Conservation (phyloP, 306 rosid species). For the Crotalaria pallida region DNA sequence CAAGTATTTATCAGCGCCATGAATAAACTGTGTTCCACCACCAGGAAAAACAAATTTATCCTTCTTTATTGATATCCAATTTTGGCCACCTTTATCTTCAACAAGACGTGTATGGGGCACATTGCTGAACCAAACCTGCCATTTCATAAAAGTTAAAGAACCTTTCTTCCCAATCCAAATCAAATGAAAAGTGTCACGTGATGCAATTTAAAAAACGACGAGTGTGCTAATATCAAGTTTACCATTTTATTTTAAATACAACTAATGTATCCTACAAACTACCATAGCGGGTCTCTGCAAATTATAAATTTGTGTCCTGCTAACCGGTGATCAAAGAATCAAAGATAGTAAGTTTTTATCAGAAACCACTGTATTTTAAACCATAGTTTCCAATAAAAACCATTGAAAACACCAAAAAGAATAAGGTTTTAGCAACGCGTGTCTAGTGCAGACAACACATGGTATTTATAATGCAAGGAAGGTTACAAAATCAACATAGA, state of each 20-base stretch:
- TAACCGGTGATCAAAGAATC: too few relatives aligned
- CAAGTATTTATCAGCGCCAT: conserved; percentile 70
- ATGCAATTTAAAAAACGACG: background rate
- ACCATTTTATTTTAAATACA: background rate
- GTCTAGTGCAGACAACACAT: too few relatives aligned
- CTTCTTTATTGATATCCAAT: conserved; percentile 62
- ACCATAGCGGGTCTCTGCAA: too few relatives aligned
- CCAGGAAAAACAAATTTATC: conserved; percentile 74
- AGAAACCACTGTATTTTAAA: too few relatives aligned
- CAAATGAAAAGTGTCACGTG: background rate
- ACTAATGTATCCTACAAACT: too few relatives aligned
- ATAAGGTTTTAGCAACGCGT: too few relatives aligned
- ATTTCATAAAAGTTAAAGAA: conserved; percentile 17
- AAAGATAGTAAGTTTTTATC: too few relatives aligned
- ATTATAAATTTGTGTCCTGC: too few relatives aligned
- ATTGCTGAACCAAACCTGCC: conserved; percentile 83
- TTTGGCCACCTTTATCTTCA: conserved; percentile 87
- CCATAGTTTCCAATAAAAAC: too few relatives aligned
- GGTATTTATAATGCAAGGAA: too few relatives aligned
- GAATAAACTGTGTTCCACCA: conserved; percentile 81
- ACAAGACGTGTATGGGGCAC: conserved; percentile 80
- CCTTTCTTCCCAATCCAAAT: background rate
- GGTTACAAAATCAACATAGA: too few relatives aligned
- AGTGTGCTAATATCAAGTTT: background rate
- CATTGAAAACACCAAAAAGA: too few relatives aligned